Base-by-base conservation (phyloP, 805 yeast genomes). In the Spathaspora gorwiae region DNA sequence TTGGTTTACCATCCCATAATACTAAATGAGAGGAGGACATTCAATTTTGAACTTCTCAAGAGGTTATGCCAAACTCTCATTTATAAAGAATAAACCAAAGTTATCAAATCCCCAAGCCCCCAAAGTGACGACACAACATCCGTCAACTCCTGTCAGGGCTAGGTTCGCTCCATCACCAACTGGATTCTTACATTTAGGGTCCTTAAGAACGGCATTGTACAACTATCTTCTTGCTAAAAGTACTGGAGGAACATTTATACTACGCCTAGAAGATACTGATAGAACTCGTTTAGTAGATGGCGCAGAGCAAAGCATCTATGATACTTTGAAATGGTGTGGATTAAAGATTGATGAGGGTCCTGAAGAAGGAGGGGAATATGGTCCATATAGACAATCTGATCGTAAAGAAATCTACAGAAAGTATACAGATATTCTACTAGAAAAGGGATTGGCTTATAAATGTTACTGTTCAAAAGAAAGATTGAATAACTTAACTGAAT, bases 101-200 rank as follows among this genome's bases (percentile, higher is more conserved):
- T 42, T 38, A 36, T 47, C 46, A 12, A 6, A 26, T 24, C 37
- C 39, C 5, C 12, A 32, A 24, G 7, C 44, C 19, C 10, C 38
- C 10, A 26, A 26, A 15, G 7, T n/a, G 10, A 12, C 29, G 12
- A 30, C 42, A 26, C 52, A 70, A 8, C 76, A 73, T 38, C 80
- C 82, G 1, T 52, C 46, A 1, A 32, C 48, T 0, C 89, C 94
- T 0, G 95, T 82, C 0, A 65, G 97, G 52, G 87, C 98, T 1
- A 68, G 99, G 51, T 94, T 94, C 65, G 99, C 99, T 0, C 99
- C 99, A 0, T 90, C 97, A 1, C 99, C 99, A 1, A 94, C 99
- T 0, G 99, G 99, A 0, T 79, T 79, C 49, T 71, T 94, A n/a
- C 99, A 94, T 61, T 61, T 94, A 47, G 99, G 99, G 0, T 90